Evolutionary conservation across 1,284 basidiomycete genomes (phyloP).

Genomic region (Cryptococcus jaspeensis): DNA sequence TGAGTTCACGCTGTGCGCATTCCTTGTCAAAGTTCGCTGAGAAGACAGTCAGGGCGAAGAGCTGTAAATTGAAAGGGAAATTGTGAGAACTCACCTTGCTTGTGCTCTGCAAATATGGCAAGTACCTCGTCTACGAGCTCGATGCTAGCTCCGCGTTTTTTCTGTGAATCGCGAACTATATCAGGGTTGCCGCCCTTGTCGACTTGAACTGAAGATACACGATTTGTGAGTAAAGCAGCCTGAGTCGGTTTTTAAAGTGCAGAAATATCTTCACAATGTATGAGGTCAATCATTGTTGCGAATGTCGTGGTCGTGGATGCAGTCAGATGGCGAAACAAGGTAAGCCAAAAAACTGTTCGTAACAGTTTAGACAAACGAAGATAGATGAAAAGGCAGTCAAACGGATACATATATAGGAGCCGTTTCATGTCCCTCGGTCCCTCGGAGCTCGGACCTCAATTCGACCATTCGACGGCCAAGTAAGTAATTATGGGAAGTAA

Average conservation of each 20-base stretch:
- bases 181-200: conserved; percentile 93
- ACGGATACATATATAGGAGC: too few species aligned
- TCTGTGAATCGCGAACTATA: conserved; percentile 86
- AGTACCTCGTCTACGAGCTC: conserved; percentile 94
- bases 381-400: too few species aligned
- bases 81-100: conserved; percentile 65
- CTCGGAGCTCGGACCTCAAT: too few species aligned
- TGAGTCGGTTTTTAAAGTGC: not conserved
- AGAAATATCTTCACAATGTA: conserved; percentile 45
- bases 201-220: conserved; percentile 39
- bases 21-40: conserved; percentile 83
- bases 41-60: not conserved
- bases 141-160: conserved; percentile 81
- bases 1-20: conserved; percentile 75
- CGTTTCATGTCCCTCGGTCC: too few species aligned
- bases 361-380: too few species aligned
- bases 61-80: not conserved
- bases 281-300: conserved; percentile 47
- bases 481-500: too few species aligned
- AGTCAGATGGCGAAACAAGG: not conserved
- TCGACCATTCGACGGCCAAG: too few species aligned
- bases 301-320: not conserved
- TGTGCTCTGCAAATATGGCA: conserved; percentile 66
- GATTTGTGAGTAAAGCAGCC: not conserved
- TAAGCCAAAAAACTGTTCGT: not conserved